Base-by-base conservation (phyloP, 805 yeast species). In the Debaryomyces prosopidis region DNA sequence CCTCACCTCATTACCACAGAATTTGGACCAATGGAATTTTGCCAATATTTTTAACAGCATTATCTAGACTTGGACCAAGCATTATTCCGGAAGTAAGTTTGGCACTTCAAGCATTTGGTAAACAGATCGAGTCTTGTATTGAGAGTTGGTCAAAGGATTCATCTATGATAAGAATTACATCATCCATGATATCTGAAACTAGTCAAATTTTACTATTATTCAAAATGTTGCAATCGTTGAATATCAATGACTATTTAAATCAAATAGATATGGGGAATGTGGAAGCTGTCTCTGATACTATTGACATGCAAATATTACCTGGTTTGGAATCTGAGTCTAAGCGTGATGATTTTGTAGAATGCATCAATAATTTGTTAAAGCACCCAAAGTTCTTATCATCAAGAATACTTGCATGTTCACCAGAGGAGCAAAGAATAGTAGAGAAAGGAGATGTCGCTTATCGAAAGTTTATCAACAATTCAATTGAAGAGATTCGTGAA, bases 1-100 rank as follows among this genome's bases (percentile, higher is more conserved):
- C 65, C 0, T 62, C 79, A 3, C 77, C 87, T 0, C 77, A 79
- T 39, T 65, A 87, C 47, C 92, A 90, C 60, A 75, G 79, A 42
- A 69, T 87, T n/a, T 91, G 97, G 97, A 77, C 82, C n/a, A 82
- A 84, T 55, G 96, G 96, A 1, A 65, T 91, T 14, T 69, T 91
- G 26, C 83, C 94, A 0, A 79, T 88, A 4, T 67, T 86, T 16
- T 66, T 88, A 40, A 69, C 79, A 1, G 63, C 88, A 12, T 58
- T 89, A 33, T 73, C 82, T 20, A 77, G 75, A 40, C 79, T 89
- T 47, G 92, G 92, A 0, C 75, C 76, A 1, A 73, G 80, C 36
- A 70, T 85, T 2, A 52, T 85, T 1, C 82, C 89, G 2, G 94
- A 89, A 46, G 66, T 82, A 6, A 77, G 85, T 47, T 67, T 80